Base-by-base conservation (phyloP, 495 filamentous ascomycete species). In the Letharia lupina region DNA sequence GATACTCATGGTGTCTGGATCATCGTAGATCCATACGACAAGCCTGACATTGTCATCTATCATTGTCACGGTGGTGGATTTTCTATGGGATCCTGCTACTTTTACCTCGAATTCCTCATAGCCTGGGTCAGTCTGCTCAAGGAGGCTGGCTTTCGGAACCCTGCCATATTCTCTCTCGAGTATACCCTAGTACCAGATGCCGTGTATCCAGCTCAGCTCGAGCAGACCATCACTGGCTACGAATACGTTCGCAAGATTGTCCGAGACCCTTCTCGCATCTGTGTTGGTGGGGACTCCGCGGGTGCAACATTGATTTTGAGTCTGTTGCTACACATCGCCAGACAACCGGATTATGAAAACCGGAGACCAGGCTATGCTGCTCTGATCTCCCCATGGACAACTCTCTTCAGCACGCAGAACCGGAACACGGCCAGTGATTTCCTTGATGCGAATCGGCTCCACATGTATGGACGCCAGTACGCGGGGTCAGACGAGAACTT, bases 31-130 rank as follows among this genome's bases (percentile, higher is more conserved):
- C 73, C 80, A 42, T 48, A 71, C 44, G 65, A 76, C 50, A 75
- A 79, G 57, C 86, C 89, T 0, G 89, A 91, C 73, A 71, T 92
- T 58, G 82, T 89, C 12, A 72, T 91, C 12, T 91, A 88, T 70
- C 91, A 91, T 69, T 82, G 81, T 54, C 89, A 93, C 74, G 89
- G 88, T 28, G 89, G 89, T 28, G 89, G 89, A 2, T 91, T 92
- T 70, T 82, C 84, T 3, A 88, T 93, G 86, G 89, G 89, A 41
- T 89, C 87, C 18, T 72, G 79, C 37, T 88, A 89, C 74, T 93
- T 93, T 74, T 93, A 93, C 73, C 82, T 92, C 31, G 89, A 93
- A 73, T 91, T 92, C 68, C 78, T 93, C 23, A 71, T 90, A 45
- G 81, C 85, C 37, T 89, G 84, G 85, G 69, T 86, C 20, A 79